Evolutionary conservation across 2,329 filamentous ascomycete genomes (phyloP).

Genomic region (Phymatotrichopsis omnivora): DNA sequence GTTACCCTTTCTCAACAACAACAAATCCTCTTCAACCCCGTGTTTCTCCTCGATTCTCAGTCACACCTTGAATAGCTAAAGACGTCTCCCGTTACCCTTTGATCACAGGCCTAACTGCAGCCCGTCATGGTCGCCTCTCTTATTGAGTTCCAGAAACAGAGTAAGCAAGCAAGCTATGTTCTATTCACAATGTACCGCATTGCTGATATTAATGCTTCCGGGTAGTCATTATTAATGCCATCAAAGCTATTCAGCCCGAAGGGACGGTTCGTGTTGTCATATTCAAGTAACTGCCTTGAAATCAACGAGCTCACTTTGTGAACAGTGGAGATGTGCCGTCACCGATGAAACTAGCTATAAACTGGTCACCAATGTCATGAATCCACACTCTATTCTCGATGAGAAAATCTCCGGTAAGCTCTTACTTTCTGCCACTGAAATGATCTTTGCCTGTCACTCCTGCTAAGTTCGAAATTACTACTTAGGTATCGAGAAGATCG

Average conservation of each 20-base stretch:
- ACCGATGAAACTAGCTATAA: constrained; percentile 75
- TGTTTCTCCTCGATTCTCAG: too few species aligned
- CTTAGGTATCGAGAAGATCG: constrained; percentile 86
- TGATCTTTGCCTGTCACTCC: constrained; percentile 18
- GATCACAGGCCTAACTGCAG: not conserved
- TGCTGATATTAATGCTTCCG: constrained; percentile 11
- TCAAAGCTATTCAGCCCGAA: constrained; percentile 24
- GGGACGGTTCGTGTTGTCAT: constrained; percentile 18
- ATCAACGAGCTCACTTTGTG: constrained; percentile 5
- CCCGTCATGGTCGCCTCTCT: constrained; percentile 21
- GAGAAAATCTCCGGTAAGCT: constrained; percentile 84
- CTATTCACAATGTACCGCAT: not conserved
- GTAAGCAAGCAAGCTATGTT: constrained; percentile 6
- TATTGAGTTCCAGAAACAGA: constrained; percentile 25
- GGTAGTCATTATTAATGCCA: constrained; percentile 26
- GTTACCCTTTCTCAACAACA: too few species aligned
- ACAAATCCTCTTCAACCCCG: too few species aligned
- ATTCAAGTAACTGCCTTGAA: not conserved
- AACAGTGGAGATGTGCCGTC: constrained; percentile 91
- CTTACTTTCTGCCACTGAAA: constrained; percentile 2
- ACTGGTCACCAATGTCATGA: constrained; percentile 80
- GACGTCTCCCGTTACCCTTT: too few species aligned
- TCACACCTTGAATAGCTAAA: too few species aligned
- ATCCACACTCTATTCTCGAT: constrained; percentile 94
- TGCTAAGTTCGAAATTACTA: constrained; percentile 20